These are phyloP conservation scores for Petrea volubilis DNA, from an alignment of 257 asterid species.

Conservation along the genomic window DNA sequence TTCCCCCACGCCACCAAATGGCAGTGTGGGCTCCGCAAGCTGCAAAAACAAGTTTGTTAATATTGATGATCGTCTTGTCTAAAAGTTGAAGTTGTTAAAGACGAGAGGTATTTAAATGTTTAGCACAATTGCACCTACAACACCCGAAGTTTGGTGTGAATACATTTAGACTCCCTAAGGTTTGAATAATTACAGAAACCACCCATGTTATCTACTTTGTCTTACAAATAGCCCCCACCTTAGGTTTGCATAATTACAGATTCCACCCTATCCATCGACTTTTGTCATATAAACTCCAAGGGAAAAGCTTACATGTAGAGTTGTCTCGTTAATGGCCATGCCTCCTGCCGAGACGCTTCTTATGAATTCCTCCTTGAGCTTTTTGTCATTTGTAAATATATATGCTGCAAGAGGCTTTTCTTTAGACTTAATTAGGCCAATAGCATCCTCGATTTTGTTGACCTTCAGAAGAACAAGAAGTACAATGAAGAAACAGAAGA, in stretches of 20 bases:
- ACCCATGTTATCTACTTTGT: background rate
- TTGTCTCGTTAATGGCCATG: slow-evolving; percentile 64
- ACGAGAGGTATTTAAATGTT: too few species aligned
- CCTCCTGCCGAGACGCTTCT: slow-evolving; percentile 73
- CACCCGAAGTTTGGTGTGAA: too few species aligned
- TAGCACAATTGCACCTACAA: too few species aligned
- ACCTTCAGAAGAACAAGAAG: slow-evolving; percentile 46
- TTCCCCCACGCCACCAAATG: slow-evolving; percentile 95
- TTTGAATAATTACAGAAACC: too few species aligned
- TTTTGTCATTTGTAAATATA: slow-evolving; percentile 75
- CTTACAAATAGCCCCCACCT: too few species aligned
- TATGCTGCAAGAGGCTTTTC: slow-evolving; percentile 95
- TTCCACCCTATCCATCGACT: background rate
- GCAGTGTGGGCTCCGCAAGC: slow-evolving; percentile 59
- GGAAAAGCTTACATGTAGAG: slow-evolving; percentile 62
- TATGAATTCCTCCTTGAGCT: slow-evolving; percentile 65
- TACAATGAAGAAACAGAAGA: background rate
- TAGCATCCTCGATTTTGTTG: slow-evolving; percentile 58
- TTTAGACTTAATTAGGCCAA: slow-evolving; percentile 55
- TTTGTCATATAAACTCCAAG: background rate
- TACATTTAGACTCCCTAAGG: too few species aligned
- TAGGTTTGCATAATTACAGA: too few species aligned
- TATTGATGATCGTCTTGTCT: background rate
- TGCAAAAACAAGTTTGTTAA: slow-evolving; percentile 37
- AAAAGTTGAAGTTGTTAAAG: too few species aligned